phyloP scores from a whole-genome alignment of 495 filamentous ascomycete species.

The Xanthoparmelia taractica region DNA sequence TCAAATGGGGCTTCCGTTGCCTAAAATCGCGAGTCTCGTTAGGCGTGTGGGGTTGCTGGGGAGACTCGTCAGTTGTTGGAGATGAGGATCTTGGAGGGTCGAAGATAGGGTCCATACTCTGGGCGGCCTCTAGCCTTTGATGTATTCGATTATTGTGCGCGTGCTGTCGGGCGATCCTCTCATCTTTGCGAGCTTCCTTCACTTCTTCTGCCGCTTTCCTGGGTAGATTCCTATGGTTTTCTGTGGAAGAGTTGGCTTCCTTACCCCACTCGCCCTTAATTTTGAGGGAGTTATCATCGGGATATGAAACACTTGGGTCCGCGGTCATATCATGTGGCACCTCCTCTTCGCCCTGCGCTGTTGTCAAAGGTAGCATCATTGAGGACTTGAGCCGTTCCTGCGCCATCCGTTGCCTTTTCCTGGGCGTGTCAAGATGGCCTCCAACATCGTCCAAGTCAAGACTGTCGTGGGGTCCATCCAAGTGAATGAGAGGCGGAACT shows the following conservation, averaged over 20 bases:
- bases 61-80: not conserved
- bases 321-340: not conserved
- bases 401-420: constrained; percentile 35
- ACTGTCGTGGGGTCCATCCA: constrained; percentile 33
- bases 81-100: not conserved
- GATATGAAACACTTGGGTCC: not conserved
- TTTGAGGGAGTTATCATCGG: not conserved
- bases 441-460: constrained; percentile 70
- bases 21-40: not conserved
- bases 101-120: not conserved
- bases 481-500: not conserved
- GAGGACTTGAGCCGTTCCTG: constrained; percentile 7
- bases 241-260: not conserved
- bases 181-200: not conserved
- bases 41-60: not conserved
- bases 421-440: constrained; percentile 54
- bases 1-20: not conserved
- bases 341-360: not conserved
- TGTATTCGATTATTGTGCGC: constrained; percentile 13
- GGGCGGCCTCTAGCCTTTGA: constrained; percentile 6
- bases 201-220: not conserved
- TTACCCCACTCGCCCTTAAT: not conserved
- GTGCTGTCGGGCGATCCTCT: not conserved
- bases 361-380: not conserved
- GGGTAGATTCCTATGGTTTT: not conserved